Evolutionary conservation across 2,329 filamentous ascomycete species (phyloP), one percentile per base, ranked within the genome.

Genomic region (Fusarium musae): DNA sequence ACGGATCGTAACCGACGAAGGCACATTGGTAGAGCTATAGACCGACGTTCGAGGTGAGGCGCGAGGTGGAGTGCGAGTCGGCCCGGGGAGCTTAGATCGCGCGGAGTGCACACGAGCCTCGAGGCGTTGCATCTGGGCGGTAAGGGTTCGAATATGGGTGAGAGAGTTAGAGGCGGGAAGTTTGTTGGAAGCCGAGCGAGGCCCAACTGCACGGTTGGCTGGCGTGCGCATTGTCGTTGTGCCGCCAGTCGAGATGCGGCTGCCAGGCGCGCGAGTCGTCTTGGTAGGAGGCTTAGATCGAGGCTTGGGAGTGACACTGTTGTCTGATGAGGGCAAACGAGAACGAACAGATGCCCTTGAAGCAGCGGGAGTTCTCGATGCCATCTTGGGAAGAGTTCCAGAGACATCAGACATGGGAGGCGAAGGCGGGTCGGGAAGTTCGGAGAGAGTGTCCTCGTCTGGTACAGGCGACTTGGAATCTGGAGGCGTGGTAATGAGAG

Each of bases 81-180:
- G 94, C 3, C 93, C 94, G 5, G 96, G 96, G 26, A 99, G 89
- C 83, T 96, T 97, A 43, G 96, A 98, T 75, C 95, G 91, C 23
- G 93, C 96, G 30, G 92, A 94, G 69, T 98, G 95, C 15, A 99
- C 96, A 49, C 96, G 90, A 72, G 96, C 94, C 82, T 98, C 96
- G 69, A 99, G 91, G 75, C 94, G 93, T 83, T 98, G 94, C 95
- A 98, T 98, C 84, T 98, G 96, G 34, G 94, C 95, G 66, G 97
- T 97, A 73, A 99, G 91, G 36, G 92, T 93, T 73, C 96, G 94
- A 78, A 99, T 97, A 81, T 99, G 96, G 74, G 93, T 93, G 56
- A 99, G 89, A 4, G 96, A 98, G 71, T 86, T 90, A 70, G 87
- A 91, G 59, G 86, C 85, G 32, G 89, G 87, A 43, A 90, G 75